Percentiles rank a stretch among this genome's conserved stretches.
These are phyloP conservation scores for Neonectria coccinea DNA, from an alignment of 2,329 filamentous ascomycete species.

Conservation along the genomic window DNA sequence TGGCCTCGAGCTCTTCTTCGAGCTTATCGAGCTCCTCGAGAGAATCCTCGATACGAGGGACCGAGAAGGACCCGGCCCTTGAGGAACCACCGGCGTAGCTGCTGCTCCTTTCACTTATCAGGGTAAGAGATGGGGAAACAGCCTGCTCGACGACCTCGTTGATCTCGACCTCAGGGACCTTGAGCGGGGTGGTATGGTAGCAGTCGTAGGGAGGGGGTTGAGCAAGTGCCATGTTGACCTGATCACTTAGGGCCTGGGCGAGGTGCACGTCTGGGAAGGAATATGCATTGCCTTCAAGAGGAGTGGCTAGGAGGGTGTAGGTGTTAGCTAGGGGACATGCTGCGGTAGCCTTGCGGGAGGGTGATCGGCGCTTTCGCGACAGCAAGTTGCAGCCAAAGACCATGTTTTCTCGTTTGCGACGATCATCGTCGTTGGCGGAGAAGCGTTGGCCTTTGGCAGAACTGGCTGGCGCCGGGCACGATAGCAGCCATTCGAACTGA, in stretches of 20 bases:
- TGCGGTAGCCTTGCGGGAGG: slow-evolving; percentile 35
- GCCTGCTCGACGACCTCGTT: slow-evolving; percentile 47
- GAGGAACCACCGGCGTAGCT: slow-evolving; percentile 52
- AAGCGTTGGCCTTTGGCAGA: slow-evolving; percentile 36
- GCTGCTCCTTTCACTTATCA: slow-evolving; percentile 47
- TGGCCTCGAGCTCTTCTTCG: slow-evolving; percentile 70
- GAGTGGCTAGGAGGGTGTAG: slow-evolving; percentile 62
- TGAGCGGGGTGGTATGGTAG: slow-evolving; percentile 41
- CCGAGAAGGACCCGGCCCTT: slow-evolving; percentile 48
- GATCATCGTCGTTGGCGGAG: slow-evolving; percentile 26
- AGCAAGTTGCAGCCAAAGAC: slow-evolving; percentile 67
- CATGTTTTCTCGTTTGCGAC: slow-evolving; percentile 43
- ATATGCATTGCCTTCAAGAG: slow-evolving; percentile 48
- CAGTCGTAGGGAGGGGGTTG: slow-evolving; percentile 43
- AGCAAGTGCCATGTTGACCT: slow-evolving; percentile 41
- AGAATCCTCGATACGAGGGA: slow-evolving; percentile 71
- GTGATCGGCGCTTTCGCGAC: slow-evolving; percentile 48
- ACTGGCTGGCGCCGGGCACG: slow-evolving; percentile 49
- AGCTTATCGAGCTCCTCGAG: slow-evolving; percentile 71
- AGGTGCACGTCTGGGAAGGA: slow-evolving; percentile 33
- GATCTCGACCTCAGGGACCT: slow-evolving; percentile 46
- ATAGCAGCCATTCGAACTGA: slow-evolving; percentile 64
- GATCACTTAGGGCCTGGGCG: slow-evolving; percentile 26
- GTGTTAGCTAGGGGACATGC: slow-evolving; percentile 48
- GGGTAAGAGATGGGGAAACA: slow-evolving; percentile 50